A percentile compares a stretch with the other conserved stretches of the same genome.
Conservation (phyloP, 2,329 filamentous ascomycete species). For the Colletotrichum kahawae region DNA sequence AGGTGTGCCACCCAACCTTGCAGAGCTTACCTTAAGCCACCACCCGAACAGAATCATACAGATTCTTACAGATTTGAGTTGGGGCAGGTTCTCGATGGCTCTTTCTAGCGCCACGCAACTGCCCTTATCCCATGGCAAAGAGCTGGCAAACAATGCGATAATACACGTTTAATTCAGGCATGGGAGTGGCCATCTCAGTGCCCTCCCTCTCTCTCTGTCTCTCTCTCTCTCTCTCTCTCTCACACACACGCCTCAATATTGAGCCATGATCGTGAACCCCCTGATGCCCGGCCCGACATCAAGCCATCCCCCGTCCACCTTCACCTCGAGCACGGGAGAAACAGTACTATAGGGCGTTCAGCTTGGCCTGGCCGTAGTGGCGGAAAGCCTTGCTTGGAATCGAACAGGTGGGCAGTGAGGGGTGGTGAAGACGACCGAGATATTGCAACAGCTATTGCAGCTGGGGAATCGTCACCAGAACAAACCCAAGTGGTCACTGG, state of each 20-base stretch:
- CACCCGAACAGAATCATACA: neutral
- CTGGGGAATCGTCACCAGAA: too few relatives aligned
- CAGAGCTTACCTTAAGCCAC: neutral
- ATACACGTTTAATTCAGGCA: too few relatives aligned
- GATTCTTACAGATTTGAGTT: too few relatives aligned
- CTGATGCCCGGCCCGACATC: neutral
- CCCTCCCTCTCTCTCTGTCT: too few relatives aligned
- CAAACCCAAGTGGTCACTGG: too few relatives aligned
- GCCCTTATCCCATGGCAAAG: neutral
- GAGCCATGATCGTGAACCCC: neutral
- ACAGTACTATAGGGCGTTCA: neutral
- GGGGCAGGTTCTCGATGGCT: neutral
- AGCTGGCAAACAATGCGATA: too few relatives aligned
- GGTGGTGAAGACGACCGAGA: too few relatives aligned
- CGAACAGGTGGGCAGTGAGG: too few relatives aligned
- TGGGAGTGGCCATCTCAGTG: neutral
- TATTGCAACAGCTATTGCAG: too few relatives aligned
- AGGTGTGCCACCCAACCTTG: neutral
- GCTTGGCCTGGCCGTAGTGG: neutral
- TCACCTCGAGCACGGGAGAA: neutral
- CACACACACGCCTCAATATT: neutral
- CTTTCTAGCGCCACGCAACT: fast-evolving
- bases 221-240: neutral
- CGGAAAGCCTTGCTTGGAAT: neutral
- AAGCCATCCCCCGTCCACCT: fast-evolving